Evolutionary conservation across 768 basidiomycete genomes (phyloP), one percentile per base, ranked within the genome.

Genomic region (Serendipita sp.): DNA sequence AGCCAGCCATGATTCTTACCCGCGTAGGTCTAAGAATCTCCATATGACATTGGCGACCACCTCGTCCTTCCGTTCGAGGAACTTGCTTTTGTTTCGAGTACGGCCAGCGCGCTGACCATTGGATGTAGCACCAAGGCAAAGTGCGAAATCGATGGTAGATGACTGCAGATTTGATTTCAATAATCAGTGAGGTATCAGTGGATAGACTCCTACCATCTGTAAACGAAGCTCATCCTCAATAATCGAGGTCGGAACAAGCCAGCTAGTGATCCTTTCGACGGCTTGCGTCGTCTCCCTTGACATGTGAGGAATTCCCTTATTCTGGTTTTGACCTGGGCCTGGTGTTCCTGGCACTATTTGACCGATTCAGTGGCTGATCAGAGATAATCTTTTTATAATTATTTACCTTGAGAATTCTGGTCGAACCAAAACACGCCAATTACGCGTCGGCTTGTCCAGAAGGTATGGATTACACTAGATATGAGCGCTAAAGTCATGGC

Each of bases 31-130:
- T 65, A 99, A 81, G 82, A 98, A 97, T 63, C 95, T 84, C 94
- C 94, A 97, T 64, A 99, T 89, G 32, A 95, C 93, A 72, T 99
- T 99, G 5, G 94, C 94, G 2, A 99, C 96, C 0, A 96, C 80
- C 74, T 99, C 96, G 70, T 99, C 96, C 76, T 98, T 98, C 77
- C 96, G 97, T 66, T 98, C 95, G 32, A 99, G 79, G n/a, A 73
- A 70, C 65, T 68, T 68, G 30, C 63, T 62, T 76, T 85, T 88
- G 45, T 80, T 79, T 73, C 87, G 88, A 56, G 95, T 98, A 46
- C 92, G 85, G 45, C 76, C 73, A 0, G 96, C 93, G 24, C 88
- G 79, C 69, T 85, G 85, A 64, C 94, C 90, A 47, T 83, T 78
- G 48, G 82, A 80, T 32, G 94, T 93, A 45, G 95, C 94, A 30